Percentiles rank a stretch among this genome's conserved stretches.
phyloP scores from a whole-genome alignment of 2,329 filamentous ascomycete species.

The Fonsecaea nubica region DNA sequence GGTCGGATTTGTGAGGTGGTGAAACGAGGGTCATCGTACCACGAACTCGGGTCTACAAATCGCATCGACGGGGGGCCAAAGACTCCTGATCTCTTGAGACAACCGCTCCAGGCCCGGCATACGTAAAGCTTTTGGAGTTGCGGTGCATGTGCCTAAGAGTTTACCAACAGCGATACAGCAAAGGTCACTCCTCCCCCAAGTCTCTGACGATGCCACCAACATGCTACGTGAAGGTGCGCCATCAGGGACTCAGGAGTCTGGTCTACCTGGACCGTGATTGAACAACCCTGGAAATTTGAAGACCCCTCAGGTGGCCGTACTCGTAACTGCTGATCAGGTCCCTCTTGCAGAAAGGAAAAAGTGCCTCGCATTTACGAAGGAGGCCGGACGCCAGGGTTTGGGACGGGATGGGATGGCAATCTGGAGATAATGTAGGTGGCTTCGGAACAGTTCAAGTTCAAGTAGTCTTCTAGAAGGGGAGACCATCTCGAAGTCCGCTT shows the following conservation, averaged over 20 bases:
- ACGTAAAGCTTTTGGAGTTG: slow-evolving; percentile 8
- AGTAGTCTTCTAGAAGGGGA: slow-evolving; percentile 30
- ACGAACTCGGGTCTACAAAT: slow-evolving; percentile 36
- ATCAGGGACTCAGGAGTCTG: slow-evolving; percentile 21
- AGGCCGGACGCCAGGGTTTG: slow-evolving; percentile 23
- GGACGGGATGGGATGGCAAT: slow-evolving; percentile 8
- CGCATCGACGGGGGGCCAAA: slow-evolving; percentile 18
- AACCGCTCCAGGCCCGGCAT: slow-evolving; percentile 19
- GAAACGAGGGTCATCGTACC: slow-evolving; percentile 29
- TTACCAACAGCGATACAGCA: slow-evolving; percentile 23
- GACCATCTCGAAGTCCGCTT: slow-evolving; percentile 25
- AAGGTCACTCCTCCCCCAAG: slow-evolving; percentile 14
- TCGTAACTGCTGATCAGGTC: slow-evolving; percentile 8
- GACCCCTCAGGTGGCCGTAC: slow-evolving; percentile 16
- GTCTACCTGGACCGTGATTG: slow-evolving; percentile 18
- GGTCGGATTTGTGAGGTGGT: slow-evolving; percentile 15
- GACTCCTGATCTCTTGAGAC: slow-evolving; percentile 30
- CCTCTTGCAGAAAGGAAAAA: slow-evolving; percentile 1
- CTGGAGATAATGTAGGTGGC: neutral
- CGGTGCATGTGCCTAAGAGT: slow-evolving; percentile 20
- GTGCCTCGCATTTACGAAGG: slow-evolving; percentile 30
- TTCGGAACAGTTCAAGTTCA: slow-evolving; percentile 7
- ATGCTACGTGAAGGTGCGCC: slow-evolving; percentile 26
- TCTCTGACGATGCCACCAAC: slow-evolving; percentile 24
- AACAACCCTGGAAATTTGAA: slow-evolving; percentile 24